phyloP scores from a whole-genome alignment of 2,329 filamentous ascomycete species.

The Colletotrichum salicis region DNA sequence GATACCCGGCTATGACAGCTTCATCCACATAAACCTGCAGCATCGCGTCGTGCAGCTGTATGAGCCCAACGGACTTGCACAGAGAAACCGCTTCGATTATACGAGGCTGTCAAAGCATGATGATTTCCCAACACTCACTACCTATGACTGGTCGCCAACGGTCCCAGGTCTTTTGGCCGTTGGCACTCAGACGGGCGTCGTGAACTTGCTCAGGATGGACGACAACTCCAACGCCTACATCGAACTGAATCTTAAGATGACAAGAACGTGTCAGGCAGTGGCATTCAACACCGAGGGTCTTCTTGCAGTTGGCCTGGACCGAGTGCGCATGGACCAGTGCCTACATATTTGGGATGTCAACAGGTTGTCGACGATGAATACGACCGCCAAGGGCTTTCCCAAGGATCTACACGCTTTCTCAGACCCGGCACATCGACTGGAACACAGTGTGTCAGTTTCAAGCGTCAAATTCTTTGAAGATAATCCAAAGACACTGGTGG shows the following conservation, averaged over 20 bases:
- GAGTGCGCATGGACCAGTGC: constrained; percentile 83
- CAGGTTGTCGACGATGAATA: constrained; percentile 63
- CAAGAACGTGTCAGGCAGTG: constrained; percentile 82
- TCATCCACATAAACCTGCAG: constrained; percentile 73
- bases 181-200: constrained; percentile 79
- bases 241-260: constrained; percentile 77
- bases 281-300: constrained; percentile 79
- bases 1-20: constrained; percentile 66
- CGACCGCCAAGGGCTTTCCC: constrained; percentile 61
- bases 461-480: constrained; percentile 86
- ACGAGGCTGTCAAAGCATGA: constrained; percentile 68
- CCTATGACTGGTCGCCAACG: constrained; percentile 74
- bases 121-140: constrained; percentile 71
- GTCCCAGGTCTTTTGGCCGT: constrained; percentile 76
- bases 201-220: constrained; percentile 78
- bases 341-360: constrained; percentile 86
- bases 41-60: constrained; percentile 72
- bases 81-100: constrained; percentile 67
- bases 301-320: constrained; percentile 81
- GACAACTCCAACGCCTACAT: constrained; percentile 73
- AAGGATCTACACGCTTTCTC: constrained; percentile 59
- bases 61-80: constrained; percentile 69
- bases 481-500: constrained; percentile 78
- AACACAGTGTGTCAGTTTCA: constrained; percentile 78
- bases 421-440: constrained; percentile 68